Evolutionary conservation across 2,329 filamentous ascomycete species (phyloP).

Genomic region (Fusarium virguliforme): DNA sequence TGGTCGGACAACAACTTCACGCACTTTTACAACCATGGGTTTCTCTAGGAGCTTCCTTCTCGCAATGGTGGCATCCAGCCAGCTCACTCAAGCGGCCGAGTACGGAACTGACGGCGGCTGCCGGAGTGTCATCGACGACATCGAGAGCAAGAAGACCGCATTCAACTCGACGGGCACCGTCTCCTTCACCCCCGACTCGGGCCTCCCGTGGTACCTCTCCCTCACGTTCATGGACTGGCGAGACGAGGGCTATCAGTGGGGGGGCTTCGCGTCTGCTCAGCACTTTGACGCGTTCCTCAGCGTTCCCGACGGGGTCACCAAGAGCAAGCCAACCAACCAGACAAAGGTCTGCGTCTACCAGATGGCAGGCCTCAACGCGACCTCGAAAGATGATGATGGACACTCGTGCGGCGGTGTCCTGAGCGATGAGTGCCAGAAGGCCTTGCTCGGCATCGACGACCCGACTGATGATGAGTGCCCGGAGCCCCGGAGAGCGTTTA

Average conservation of each 20-base stretch:
- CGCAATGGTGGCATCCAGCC: neutral
- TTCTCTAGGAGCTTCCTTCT: neutral
- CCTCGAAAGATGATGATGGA: neutral
- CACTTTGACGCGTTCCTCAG: slow-evolving; percentile 1
- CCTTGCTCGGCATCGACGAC: neutral
- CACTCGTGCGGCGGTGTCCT: neutral
- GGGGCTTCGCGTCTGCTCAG: neutral
- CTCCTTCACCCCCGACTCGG: neutral
- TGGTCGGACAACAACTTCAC: neutral
- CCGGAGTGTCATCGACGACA: neutral
- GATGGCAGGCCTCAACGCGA: neutral
- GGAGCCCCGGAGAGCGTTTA: neutral
- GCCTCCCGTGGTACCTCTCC: neutral
- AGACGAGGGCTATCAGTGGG: neutral
- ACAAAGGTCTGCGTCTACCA: neutral
- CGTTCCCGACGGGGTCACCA: neutral
- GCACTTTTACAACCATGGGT: neutral
- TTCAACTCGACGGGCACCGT: neutral
- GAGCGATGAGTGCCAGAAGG: slow-evolving; percentile 1
- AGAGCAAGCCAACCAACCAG: neutral
- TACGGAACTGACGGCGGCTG: no score
- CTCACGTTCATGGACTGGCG: neutral
- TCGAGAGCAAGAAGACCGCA: neutral
- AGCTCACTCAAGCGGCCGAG: neutral
- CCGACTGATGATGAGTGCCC: neutral